phyloP scores from a whole-genome alignment of 2,329 filamentous ascomycete species.

The Pyricularia sp. region DNA sequence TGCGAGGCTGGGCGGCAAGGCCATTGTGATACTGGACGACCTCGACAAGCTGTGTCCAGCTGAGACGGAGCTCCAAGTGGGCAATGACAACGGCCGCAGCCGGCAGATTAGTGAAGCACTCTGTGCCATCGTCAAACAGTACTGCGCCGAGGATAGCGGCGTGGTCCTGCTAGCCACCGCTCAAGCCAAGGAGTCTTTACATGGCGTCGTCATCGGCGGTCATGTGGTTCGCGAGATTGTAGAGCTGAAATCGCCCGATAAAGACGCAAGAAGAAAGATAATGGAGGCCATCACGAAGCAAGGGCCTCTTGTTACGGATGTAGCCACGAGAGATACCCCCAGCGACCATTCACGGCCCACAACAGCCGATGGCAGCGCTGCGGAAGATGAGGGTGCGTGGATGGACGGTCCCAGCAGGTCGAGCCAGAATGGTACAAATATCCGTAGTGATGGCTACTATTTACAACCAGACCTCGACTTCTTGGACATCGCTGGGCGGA shows the following conservation, averaged over 20 bases:
- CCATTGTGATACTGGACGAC: constrained; percentile 82
- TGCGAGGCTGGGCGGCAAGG: constrained; percentile 68
- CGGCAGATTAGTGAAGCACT: constrained; percentile 85
- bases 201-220: constrained; percentile 79
- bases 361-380: constrained; percentile 39
- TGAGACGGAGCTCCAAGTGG: constrained; percentile 88
- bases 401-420: constrained; percentile 57
- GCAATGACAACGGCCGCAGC: constrained; percentile 85
- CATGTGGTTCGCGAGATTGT: constrained; percentile 89
- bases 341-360: constrained; percentile 35
- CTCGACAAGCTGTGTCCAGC: constrained; percentile 84
- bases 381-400: constrained; percentile 49
- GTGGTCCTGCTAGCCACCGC: constrained; percentile 84
- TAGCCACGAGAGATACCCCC: constrained; percentile 19
- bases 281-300: constrained; percentile 64
- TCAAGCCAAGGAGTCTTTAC: constrained; percentile 82
- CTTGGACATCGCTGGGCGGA: constrained; percentile 82
- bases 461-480: constrained; percentile 73
- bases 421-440: constrained; percentile 13
- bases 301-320: constrained; percentile 24
- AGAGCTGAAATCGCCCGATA: constrained; percentile 79
- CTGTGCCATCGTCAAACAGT: constrained; percentile 69
- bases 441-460: constrained; percentile 45
- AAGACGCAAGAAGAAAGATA: constrained; percentile 73
- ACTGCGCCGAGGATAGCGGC: constrained; percentile 64